Evolutionary conservation across 768 basidiomycete species (phyloP), one percentile per base, ranked within the genome.

Genomic region (Pholiota microspora): DNA sequence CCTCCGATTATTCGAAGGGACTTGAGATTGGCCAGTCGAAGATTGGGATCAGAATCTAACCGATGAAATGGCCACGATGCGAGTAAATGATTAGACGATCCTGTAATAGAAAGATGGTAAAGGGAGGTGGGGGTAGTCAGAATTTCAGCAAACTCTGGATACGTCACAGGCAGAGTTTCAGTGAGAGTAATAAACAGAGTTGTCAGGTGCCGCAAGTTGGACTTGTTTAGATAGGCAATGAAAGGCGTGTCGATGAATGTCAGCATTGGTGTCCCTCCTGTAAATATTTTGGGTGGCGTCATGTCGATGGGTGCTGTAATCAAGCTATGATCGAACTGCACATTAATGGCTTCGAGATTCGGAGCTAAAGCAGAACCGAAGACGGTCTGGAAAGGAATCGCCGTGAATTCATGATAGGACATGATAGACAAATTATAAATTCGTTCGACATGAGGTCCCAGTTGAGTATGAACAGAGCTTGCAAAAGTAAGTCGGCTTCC

Each of bases 61-160:
- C 24, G 52, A 18, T 65, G 60, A 21, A 53, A 25, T 1, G 59
- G 57, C 71, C 69, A 72, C 2, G 58, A 36, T 4, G 48, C 38
- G 9, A 59, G 25, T 16, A 54, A 29, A 15, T 9, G 45, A 12
- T 44, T 31, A 18, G 66, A 56, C 2, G 29, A 48, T 0, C 72
- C 70, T 47, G 66, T 63, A 25, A 74, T 53, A 2, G 71, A 71
- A 15, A 74, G 65, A 36, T 64, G 63, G 23, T 53, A 53, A n/a
- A 74, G 57, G 10, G 57, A 57, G 0, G 59, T 62, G 16, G 69
- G 63, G 4, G 58, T 51, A 16, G 35, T 58, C 10, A 68, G 56
- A 34, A 61, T 55, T 23, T 65, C 52, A 4, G 59, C 40, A 13
- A 69, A 59, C 16, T 56, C 40, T 23, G 56, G 25, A 21, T 61